Evolutionary conservation across 345 rosid genomes (phyloP), one percentile per base, ranked within the genome.

Genomic region (Angophora floribunda): DNA sequence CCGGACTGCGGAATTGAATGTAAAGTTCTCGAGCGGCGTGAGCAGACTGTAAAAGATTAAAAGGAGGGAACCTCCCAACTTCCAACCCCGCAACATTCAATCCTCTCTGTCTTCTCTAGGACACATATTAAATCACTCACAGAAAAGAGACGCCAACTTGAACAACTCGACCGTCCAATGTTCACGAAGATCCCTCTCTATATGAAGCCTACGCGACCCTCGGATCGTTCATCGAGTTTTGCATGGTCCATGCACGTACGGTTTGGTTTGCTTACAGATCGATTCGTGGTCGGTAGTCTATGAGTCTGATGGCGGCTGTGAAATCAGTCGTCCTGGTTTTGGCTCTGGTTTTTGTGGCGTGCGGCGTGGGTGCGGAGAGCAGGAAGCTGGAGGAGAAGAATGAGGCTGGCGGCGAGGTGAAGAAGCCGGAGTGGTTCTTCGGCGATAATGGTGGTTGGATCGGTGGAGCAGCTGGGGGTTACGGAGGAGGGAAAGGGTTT

Each of bases 371-470:
- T 21, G 79, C 89, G 26, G 89, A 86, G 88, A 85, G 91, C 63
- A 87, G 93, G 91, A 86, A 86, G 87, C 78, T 89, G 24, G 87
- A 63, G 32, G 89, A 87, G 15, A 88, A 88, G 44, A 87, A 86
- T 47, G 61, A 52, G 49, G 90, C 45, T n/a, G 84, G 85, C 52
- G 47, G 52, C 36, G 70, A 49, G 65, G 87, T 88, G 87, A 91
- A 88, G 89, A 88, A 91, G 52, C 92, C 91, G 6, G 89, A 89
- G 67, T 87, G 88, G 88, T 85, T 87, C 85, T 59, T 88, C 16
- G 90, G 88, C 63, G 87, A 87, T 65, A 65, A 82, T 36, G 86
- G 88, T 9, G 87, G 90, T 44, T 87, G 90, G 90, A 45, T 88
- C 65, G 88, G 88, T 32, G 86, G 90, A 7, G 75, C 44, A 9